Base-by-base conservation (phyloP, 2,329 filamentous ascomycete genomes). In the Colletotrichum aenigma region DNA sequence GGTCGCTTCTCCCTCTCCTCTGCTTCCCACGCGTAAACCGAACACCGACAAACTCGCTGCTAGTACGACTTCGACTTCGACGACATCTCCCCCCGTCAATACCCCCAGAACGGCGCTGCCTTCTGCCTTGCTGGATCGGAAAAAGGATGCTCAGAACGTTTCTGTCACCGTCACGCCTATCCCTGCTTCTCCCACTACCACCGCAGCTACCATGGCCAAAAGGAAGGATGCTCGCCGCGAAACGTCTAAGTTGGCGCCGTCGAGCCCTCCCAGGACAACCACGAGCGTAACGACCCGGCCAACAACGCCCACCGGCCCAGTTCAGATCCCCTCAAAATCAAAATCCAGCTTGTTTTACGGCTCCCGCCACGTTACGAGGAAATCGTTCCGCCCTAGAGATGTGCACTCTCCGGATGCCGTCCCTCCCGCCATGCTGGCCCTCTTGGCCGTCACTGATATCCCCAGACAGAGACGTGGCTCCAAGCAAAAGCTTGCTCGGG, bases 361-460 rank as follows among this genome's bases (percentile, higher is more conserved):
- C 76, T 86, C 82, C 80, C 83, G 84, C 67, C 81, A 84, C 74
- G 81, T 81, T 30, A 84, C 86, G 66, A 84, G 84, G 58, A 82
- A 82, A 67, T 82, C 82, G 52, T 79, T 79, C 61, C 79, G 83
- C 55, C 81, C 83, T 10, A 84, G 83, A 74, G 86, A 89, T 70
- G 82, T 85, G 3, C 88, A 89, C 80, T 88, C 88, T 2, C 87
- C 90, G 7, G 89, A 91, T 73, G 84, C 87, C 18, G 86, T 93
- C 26, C 89, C 91, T 7, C 88, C 91, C 0, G 92, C 91, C 0
- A 88, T 93, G 32, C 91, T 91, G 7, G 90, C 91, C 15, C 84
- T 93, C 32, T 85, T 93, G 38, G 92, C 92, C 36, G 86, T 92
- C 69, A 93, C 92, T 34, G 89, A 87, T 76, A 93, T 93, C 66